These are phyloP conservation scores for Hibiscus trionum DNA, from an alignment of 345 rosid species.

Conservation along the genomic window DNA sequence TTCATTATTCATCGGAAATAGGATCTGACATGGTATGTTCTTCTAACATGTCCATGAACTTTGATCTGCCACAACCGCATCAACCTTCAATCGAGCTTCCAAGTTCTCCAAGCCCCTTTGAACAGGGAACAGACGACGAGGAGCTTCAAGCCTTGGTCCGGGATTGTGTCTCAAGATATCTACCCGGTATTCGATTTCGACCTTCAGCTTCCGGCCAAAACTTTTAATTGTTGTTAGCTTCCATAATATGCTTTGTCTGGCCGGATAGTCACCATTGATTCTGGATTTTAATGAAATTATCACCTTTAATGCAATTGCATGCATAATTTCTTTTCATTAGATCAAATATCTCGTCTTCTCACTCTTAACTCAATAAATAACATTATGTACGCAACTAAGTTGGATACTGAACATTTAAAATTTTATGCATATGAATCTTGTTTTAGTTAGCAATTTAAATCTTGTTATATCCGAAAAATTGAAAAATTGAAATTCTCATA, in stretches of 20 bases:
- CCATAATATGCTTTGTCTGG: not conserved
- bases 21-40: slow-evolving; percentile 16
- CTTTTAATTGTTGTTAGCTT: not conserved
- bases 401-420: too few species aligned
- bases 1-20: slow-evolving; percentile 12
- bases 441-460: too few species aligned
- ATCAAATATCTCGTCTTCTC: too few species aligned
- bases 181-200: slow-evolving; percentile 31
- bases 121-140: slow-evolving; percentile 20
- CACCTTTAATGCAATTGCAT: not conserved
- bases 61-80: slow-evolving; percentile 19
- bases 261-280: not conserved
- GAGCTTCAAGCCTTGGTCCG: slow-evolving; percentile 40
- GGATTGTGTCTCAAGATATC: slow-evolving; percentile 39
- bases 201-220: slow-evolving; percentile 17
- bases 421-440: too few species aligned
- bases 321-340: not conserved
- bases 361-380: too few species aligned
- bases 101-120: slow-evolving; percentile 7
- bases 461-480: too few species aligned
- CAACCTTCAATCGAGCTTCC: slow-evolving; percentile 9
- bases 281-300: slow-evolving; percentile 7
- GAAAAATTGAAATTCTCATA: too few species aligned
- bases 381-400: too few species aligned
- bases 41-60: slow-evolving; percentile 20